Conservation (phyloP, 192 early-diverging fungal genomes). For the Linderina pennispora region DNA sequence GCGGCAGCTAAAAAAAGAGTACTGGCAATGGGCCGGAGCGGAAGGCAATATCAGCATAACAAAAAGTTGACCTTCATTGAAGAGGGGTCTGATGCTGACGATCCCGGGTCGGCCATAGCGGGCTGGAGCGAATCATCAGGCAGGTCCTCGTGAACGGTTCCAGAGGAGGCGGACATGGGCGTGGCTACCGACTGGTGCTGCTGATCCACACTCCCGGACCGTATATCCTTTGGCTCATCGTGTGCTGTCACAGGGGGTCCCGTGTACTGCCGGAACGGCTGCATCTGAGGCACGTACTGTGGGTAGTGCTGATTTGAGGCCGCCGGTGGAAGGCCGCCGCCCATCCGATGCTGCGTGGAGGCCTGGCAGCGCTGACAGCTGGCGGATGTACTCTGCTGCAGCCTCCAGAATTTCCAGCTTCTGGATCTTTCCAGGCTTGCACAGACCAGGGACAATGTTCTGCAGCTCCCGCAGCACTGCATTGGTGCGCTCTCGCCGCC, state of each 20-base stretch:
- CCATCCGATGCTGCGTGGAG: neutral
- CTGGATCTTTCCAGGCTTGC: constrained; percentile 41
- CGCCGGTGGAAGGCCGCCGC: neutral
- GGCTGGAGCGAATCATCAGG: constrained; percentile 15
- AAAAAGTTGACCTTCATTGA: constrained; percentile 43
- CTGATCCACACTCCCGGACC: constrained; percentile 1
- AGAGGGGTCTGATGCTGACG: constrained; percentile 19
- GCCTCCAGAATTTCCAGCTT: constrained; percentile 46
- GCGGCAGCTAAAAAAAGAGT: no score
- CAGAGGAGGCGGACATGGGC: constrained; percentile 19
- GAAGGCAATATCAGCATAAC: constrained; percentile 20
- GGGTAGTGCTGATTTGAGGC: constrained; percentile 1
- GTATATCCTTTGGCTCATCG: neutral
- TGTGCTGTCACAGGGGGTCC: no score
- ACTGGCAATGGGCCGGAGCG: no score
- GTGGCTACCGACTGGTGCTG: constrained; percentile 9
- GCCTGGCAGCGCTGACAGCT: constrained; percentile 10
- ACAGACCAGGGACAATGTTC: constrained; percentile 60
- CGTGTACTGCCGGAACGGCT: neutral
- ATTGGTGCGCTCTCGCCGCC: constrained; percentile 85
- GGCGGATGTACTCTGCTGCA: constrained; percentile 42
- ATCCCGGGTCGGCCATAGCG: neutral
- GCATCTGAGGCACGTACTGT: neutral
- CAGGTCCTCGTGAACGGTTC: constrained; percentile 14
- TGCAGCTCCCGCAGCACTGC: constrained; percentile 76